These are phyloP conservation scores for Delphinella strobiligena DNA, from an alignment of 2,329 filamentous ascomycete genomes.

Conservation along the genomic window DNA sequence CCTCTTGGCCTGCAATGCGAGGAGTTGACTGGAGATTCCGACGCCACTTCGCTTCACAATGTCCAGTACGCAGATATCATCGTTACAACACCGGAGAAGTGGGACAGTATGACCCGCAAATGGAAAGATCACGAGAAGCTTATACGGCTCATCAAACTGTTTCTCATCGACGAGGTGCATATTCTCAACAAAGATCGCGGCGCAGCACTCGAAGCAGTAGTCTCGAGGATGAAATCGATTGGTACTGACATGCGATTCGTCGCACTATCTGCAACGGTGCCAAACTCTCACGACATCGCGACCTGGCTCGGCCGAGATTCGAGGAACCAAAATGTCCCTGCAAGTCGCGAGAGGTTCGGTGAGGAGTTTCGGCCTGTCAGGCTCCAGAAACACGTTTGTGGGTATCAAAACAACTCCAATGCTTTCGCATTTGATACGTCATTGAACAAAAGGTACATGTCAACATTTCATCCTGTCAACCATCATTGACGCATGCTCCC, in stretches of 20 bases:
- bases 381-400: conserved; percentile 64
- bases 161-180: conserved; percentile 80
- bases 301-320: conserved; percentile 62
- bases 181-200: conserved; percentile 71
- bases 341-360: conserved; percentile 57
- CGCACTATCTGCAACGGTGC: conserved; percentile 71
- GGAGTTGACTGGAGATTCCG: conserved; percentile 74
- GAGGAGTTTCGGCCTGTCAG: conserved; percentile 72
- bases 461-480: neutral
- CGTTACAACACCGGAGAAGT: conserved; percentile 80
- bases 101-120: conserved; percentile 79
- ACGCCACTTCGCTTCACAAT: conserved; percentile 50
- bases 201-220: conserved; percentile 69
- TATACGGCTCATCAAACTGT: conserved; percentile 63
- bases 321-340: conserved; percentile 48
- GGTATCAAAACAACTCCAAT: conserved; percentile 52
- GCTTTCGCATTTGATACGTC: conserved; percentile 66
- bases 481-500: conserved; percentile 8
- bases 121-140: conserved; percentile 71
- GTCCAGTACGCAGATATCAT: conserved; percentile 71
- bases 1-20: conserved; percentile 56
- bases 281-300: conserved; percentile 70
- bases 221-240: conserved; percentile 77
- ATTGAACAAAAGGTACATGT: conserved; percentile 44
- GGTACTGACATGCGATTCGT: conserved; percentile 66